Percentiles rank a stretch among this genome's conserved stretches.
phyloP scores from a whole-genome alignment of 1,284 basidiomycete genomes.

The Boletus sp. region DNA sequence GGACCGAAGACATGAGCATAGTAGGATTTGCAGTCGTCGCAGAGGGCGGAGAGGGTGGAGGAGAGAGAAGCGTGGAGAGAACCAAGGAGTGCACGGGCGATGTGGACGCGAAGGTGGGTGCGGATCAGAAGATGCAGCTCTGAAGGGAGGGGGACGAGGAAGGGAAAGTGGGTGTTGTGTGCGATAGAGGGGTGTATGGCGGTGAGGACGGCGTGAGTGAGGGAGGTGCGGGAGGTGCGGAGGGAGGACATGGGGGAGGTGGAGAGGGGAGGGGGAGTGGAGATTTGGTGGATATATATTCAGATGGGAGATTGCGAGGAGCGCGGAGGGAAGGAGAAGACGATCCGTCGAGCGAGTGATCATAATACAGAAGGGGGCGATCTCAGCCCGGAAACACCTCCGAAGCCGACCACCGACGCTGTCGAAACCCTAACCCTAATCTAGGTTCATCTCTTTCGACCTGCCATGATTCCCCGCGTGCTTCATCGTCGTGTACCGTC shows the following conservation, averaged over 20 bases:
- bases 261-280: background rate
- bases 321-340: slow-evolving; percentile 23
- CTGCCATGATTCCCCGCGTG: slow-evolving; percentile 11
- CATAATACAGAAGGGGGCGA: slow-evolving; percentile 10
- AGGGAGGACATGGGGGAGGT: slow-evolving; percentile 17
- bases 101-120: slow-evolving; percentile 28
- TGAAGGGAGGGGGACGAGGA: slow-evolving; percentile 37
- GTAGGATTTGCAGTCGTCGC: slow-evolving; percentile 32
- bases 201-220: slow-evolving; percentile 51
- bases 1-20: slow-evolving; percentile 32
- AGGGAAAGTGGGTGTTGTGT: slow-evolving; percentile 19
- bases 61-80: slow-evolving; percentile 28
- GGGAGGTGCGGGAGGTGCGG: slow-evolving; percentile 35
- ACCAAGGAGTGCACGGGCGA: slow-evolving; percentile 25
- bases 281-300: slow-evolving; percentile 27
- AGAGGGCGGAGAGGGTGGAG: slow-evolving; percentile 24
- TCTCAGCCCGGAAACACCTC: slow-evolving; percentile 8
- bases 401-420: slow-evolving; percentile 16
- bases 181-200: slow-evolving; percentile 38
- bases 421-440: slow-evolving; percentile 33
- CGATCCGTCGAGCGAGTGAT: slow-evolving; percentile 1
- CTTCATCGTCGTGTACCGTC: slow-evolving; percentile 10
- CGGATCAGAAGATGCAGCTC: slow-evolving; percentile 45
- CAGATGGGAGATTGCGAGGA: slow-evolving; percentile 17
- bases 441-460: slow-evolving; percentile 21